phyloP scores from a whole-genome alignment of 1,284 basidiomycete species.

The Leccinum fallax region DNA sequence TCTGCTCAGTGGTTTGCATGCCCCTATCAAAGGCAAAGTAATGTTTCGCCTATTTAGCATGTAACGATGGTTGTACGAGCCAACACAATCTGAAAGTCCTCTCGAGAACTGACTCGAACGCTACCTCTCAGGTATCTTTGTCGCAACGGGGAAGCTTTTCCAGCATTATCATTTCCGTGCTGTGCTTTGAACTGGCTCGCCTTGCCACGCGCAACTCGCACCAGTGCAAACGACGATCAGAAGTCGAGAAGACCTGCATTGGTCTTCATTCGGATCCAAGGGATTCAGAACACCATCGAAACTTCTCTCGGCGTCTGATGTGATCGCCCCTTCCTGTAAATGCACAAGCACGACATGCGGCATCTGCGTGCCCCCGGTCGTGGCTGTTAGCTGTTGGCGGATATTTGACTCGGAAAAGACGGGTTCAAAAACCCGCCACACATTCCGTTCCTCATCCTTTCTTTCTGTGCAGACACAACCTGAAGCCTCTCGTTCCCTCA shows the following conservation, averaged over 20 bases:
- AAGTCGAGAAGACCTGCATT: constrained; percentile 23
- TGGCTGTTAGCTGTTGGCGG: constrained; percentile 21
- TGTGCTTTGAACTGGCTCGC: constrained; percentile 1
- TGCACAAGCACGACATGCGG: constrained; percentile 19
- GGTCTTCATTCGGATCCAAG: constrained; percentile 8
- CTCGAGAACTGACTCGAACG: background rate
- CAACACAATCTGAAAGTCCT: background rate
- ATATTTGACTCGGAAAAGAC: constrained; percentile 1
- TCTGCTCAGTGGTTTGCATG: background rate
- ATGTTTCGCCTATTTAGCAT: background rate
- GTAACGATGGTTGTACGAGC: background rate
- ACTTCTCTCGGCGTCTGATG: constrained; percentile 18
- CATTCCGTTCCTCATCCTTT: background rate
- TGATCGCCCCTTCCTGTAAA: background rate
- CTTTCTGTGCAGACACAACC: background rate
- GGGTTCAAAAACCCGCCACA: constrained; percentile 22
- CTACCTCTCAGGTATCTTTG: background rate
- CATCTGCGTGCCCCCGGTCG: constrained; percentile 17
- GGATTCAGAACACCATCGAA: constrained; percentile 13
- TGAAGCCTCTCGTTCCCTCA: background rate
- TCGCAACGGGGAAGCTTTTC: background rate
- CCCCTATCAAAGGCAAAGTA: background rate
- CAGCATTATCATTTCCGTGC: constrained; percentile 3
- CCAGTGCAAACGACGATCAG: constrained; percentile 17
- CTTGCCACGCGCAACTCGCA: background rate